phyloP scores from a whole-genome alignment of 192 early-diverging fungal species.

The Podila horticola region DNA sequence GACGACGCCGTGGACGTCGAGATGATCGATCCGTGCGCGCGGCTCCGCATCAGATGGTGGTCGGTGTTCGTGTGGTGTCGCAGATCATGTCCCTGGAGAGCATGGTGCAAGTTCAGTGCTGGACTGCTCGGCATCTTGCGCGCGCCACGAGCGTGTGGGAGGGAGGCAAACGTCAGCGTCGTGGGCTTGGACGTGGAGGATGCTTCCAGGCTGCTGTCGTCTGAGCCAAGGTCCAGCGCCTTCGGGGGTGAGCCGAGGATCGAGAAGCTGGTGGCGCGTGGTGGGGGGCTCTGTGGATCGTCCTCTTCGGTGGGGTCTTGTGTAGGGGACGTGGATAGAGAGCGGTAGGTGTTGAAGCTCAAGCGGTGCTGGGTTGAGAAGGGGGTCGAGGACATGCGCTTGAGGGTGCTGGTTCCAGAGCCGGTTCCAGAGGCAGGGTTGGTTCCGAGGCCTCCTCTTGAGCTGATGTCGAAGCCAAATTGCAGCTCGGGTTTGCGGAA shows the following conservation, averaged over 20 bases:
- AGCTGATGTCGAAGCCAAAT: neutral
- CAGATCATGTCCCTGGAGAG: neutral
- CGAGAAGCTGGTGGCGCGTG: too few species aligned
- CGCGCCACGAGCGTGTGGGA: too few species aligned
- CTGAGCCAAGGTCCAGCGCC: too few species aligned
- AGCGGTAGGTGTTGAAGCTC: conserved; percentile 15
- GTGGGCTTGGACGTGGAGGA: neutral
- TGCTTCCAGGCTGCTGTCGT: neutral
- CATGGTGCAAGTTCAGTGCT: too few species aligned
- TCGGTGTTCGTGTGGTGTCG: neutral
- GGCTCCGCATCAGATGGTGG: neutral
- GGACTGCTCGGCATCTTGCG: too few species aligned
- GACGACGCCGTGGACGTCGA: conserved; percentile 10
- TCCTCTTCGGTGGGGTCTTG: neutral
- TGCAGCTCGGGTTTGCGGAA: conserved; percentile 7
- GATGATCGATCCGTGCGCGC: neutral
- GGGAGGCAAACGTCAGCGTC: too few species aligned
- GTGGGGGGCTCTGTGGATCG: too few species aligned
- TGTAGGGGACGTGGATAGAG: conserved; percentile 24
- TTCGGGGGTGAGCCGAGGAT: too few species aligned
- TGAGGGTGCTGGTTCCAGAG: conserved; percentile 10
- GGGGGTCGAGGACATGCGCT: conserved; percentile 41
- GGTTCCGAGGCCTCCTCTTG: neutral
- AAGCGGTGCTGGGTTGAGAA: neutral
- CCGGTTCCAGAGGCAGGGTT: neutral